Conservation (phyloP, 164 flowering plant species). For the Akebia trifoliata region DNA sequence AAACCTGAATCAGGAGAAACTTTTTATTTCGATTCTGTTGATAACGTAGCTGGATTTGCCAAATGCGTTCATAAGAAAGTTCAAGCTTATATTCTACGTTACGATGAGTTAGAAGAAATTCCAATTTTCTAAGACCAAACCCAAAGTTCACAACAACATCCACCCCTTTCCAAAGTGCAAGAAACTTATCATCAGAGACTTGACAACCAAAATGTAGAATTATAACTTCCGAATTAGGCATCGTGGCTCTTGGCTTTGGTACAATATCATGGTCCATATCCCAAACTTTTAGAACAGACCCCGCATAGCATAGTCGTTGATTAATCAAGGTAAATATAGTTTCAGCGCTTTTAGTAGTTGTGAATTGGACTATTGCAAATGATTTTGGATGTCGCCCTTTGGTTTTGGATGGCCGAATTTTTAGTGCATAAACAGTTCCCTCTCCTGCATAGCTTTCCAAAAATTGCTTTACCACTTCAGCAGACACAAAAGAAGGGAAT, state of each 20-base stretch:
- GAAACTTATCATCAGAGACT: slow-evolving; percentile 43
- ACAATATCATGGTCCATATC: slow-evolving; percentile 42
- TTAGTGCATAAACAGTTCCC: slow-evolving; percentile 53
- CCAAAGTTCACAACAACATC: slow-evolving; percentile 50
- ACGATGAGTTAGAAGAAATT: slow-evolving; percentile 16
- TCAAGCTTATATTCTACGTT: slow-evolving; percentile 28
- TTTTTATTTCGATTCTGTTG: slow-evolving; percentile 28
- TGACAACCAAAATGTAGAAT: slow-evolving; percentile 62
- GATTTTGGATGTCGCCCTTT: slow-evolving; percentile 20
- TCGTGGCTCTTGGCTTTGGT: slow-evolving; percentile 40
- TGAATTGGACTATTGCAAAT: slow-evolving; percentile 69
- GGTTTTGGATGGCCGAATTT: slow-evolving; percentile 30
- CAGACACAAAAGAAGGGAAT: slow-evolving; percentile 38
- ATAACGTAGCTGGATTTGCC: slow-evolving; percentile 57
- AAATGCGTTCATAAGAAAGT: slow-evolving; percentile 54
- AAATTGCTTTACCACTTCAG: slow-evolving; percentile 37
- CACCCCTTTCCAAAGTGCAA: slow-evolving; percentile 35
- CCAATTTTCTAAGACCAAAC: slow-evolving; percentile 22
- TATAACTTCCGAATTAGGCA: slow-evolving; percentile 29
- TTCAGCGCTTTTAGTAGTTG: slow-evolving; percentile 25
- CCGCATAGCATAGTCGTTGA: slow-evolving; percentile 32
- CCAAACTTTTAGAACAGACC: slow-evolving; percentile 38
- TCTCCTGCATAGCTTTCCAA: slow-evolving; percentile 49
- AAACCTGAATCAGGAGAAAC: slow-evolving; percentile 73
- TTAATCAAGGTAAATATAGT: slow-evolving; percentile 27